Base-by-base conservation (phyloP, 441 rosid genomes). In the Pelargonium cotyledonis region DNA sequence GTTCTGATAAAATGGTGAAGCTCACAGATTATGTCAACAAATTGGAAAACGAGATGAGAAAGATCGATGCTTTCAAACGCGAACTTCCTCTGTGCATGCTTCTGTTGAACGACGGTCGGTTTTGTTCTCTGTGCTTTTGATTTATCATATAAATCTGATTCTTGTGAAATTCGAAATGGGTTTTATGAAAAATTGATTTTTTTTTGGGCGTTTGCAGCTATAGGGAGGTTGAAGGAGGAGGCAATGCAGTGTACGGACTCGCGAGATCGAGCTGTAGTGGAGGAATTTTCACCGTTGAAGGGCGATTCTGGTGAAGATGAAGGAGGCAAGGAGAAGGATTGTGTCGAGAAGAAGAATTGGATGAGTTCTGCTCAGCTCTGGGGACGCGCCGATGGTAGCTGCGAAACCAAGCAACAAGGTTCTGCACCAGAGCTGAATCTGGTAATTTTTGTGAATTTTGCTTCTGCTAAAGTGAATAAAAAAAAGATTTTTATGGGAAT, bases 41-140 rank as follows among this genome's bases (percentile, higher is more conserved):
- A 73, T 77, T 88, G 62, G 85, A 85, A 68, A 84, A 80, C 31
- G 93, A 88, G 75, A 75, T 68, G 78, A 68, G 65, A 53, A 88
- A 88, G 70, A 85, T 88, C 65, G 81, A 74, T 63, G 87, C 76
- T 66, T 86, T 88, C 63, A 81, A 82, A 78, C 83, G 88, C 8
- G 90, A 88, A 63, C 88, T 86, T 4, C 93, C 93, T 70, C 68
- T 83, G 1, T 81, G 84, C 82, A 83, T 83, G 88, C 77, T 83
- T 66, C 80, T 88, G 29, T 46, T 85, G 35, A 82, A 69, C 64
- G 84, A 83, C 68, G 89, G 90, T 84, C 46, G 10, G 8, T 43
- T 67, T 15, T 51, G 35, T 29, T 66, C 57, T 21, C 14, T 23
- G 51, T 19, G 47, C n/a, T 38, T 62, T 18, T 5, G 29, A n/a